Evolutionary conservation across 2,329 filamentous ascomycete species (phyloP), one percentile per base, ranked within the genome.

Genomic region (Trichoderma cornu-damae): DNA sequence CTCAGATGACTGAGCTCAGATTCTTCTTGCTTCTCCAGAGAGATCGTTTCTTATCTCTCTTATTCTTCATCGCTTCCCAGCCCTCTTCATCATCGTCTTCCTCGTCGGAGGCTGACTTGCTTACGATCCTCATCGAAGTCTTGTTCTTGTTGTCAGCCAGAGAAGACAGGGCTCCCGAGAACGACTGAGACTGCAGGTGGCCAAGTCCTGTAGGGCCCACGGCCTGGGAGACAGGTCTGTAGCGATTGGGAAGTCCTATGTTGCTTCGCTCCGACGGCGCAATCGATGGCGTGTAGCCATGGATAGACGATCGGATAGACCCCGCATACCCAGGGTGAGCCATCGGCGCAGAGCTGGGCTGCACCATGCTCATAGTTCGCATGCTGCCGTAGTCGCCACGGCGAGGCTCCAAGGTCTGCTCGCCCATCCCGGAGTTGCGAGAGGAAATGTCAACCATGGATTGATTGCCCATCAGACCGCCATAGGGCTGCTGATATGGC

Each of bases 231-330:
- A 97, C 93, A 1, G 94, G 91, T 44, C 94, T 84, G 73, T 99
- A 99, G 43, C 94, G 85, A 30, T 90, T 87, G 7, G 94, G 91
- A 52, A 96, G 80, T 14, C 94, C 94, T 60, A 96, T 78, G 70
- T 95, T 97, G 78, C 92, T 97, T 60, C 94, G 87, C 75, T 97
- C 94, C 4, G 90, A 96, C 1, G 94, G 94, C 2, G 94, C 93
- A 63, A 99, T 96, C 1, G 93, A 97, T 1, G 91, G 85, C 1
- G 91, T 82, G 72, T 97, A 97, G 7, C 83, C 85, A 75, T 81
- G 71, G 59, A 60, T 35, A 66, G 67, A 16, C 51, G 62, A 52
- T 55, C 64, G 63, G 43, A 71, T 57, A 28, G 70, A 66, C 14
- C 66, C 62, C 7, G 67, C 69, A 44, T 70, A 70, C 12, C 65